phyloP scores from a whole-genome alignment of 176 grass and related monocot species.

The Oryza glaberrima region DNA sequence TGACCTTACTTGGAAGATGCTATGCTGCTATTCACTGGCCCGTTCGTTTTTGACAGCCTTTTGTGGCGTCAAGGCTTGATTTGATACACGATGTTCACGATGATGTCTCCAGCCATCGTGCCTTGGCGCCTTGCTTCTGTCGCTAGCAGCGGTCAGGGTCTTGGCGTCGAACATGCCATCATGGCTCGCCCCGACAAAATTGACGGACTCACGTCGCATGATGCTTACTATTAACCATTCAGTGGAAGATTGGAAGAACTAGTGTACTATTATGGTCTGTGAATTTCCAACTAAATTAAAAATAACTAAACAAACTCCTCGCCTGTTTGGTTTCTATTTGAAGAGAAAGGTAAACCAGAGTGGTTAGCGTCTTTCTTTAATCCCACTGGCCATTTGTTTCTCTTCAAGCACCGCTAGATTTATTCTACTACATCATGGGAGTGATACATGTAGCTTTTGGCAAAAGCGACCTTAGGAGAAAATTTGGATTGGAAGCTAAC shows the following conservation, averaged over 20 bases:
- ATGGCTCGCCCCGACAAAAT: conserved; percentile 1
- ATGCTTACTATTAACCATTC: neutral
- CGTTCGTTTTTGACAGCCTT: neutral
- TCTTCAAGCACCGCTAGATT: conserved; percentile 28
- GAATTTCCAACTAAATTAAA: neutral
- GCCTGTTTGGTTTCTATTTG: neutral
- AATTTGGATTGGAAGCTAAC: conserved; percentile 35
- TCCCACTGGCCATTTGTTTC: neutral
- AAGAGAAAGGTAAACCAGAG: neutral
- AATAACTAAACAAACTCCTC: neutral
- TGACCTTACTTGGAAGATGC: neutral
- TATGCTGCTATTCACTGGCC: neutral
- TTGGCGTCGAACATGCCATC: conserved; percentile 2
- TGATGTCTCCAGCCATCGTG: neutral
- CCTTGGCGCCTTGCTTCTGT: conserved; percentile 1
- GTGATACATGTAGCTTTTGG: neutral
- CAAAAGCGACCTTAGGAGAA: conserved; percentile 3
- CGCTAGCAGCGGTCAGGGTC: neutral
- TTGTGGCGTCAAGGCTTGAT: neutral
- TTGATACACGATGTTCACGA: neutral
- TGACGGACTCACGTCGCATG: neutral
- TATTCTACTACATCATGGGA: neutral
- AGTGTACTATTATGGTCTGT: neutral
- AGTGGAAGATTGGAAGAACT: neutral
- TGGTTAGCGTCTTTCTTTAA: conserved; percentile 46